These are phyloP conservation scores for Kwoniella shivajii DNA, from an alignment of 1,284 basidiomycete species.

Conservation along the genomic window DNA sequence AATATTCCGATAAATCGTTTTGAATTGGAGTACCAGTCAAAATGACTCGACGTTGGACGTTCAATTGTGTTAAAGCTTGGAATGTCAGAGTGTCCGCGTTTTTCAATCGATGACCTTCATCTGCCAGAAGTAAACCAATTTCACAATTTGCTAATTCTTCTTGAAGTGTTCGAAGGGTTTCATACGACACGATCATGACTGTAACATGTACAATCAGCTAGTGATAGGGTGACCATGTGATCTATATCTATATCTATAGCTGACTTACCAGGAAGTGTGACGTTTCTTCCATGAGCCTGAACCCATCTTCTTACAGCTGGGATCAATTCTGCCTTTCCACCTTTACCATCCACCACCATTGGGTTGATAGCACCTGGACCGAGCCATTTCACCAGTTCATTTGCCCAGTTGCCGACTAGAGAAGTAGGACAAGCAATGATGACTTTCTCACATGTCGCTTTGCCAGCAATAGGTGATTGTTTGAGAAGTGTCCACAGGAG, in stretches of 20 bases:
- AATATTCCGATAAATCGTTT: slow-evolving; percentile 97
- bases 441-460: slow-evolving; percentile 91
- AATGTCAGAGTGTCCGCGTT: slow-evolving; percentile 96
- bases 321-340: slow-evolving; percentile 76
- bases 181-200: slow-evolving; percentile 99
- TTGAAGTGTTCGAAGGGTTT: slow-evolving; percentile 84
- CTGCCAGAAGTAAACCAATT: slow-evolving; percentile 89
- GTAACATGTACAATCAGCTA: background rate
- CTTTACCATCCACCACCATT: slow-evolving; percentile 87
- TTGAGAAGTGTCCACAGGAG: slow-evolving; percentile 96
- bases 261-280: slow-evolving; percentile 78
- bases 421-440: slow-evolving; percentile 98
- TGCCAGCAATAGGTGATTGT: slow-evolving; percentile 86
- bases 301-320: slow-evolving; percentile 84
- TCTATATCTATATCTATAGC: background rate
- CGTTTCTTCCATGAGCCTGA: slow-evolving; percentile 77
- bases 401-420: slow-evolving; percentile 97
- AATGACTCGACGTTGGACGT: slow-evolving; percentile 93
- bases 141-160: slow-evolving; percentile 73
- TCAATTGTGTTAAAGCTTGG: slow-evolving; percentile 77
- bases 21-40: slow-evolving; percentile 94
- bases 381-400: slow-evolving; percentile 95
- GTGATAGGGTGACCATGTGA: background rate
- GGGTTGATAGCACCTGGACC: slow-evolving; percentile 79
- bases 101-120: slow-evolving; percentile 96